Evolutionary conservation across 805 yeast species (phyloP), one percentile per base, ranked within the genome.

Genomic region (Brettanomyces sp.): DNA sequence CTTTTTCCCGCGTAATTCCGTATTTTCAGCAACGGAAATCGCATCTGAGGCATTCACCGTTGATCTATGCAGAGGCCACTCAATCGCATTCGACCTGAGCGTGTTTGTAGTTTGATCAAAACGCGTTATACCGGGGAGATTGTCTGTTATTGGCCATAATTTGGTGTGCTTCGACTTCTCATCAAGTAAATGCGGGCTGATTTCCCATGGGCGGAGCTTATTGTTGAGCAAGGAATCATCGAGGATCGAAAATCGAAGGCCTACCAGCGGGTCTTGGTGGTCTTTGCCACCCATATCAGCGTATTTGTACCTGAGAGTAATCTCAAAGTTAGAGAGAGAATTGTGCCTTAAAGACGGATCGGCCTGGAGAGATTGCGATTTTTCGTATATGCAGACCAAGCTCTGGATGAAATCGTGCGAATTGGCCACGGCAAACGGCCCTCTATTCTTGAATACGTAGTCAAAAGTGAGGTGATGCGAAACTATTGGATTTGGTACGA

Each of bases 121-220:
- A 1, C n/a, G 23, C 14, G 46, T 34, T 0, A 55, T 47, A 9
- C 58, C 47, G 40, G 41, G 43, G 3, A 57, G 45, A 44, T 52
- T 49, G 36, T 55, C 58, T 1, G 63, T 57, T 34, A 58, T 51
- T 3, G 63, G 63, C 63, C 63, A 58, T 9, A 57, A 34, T 36
- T 51, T 47, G 24, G 49, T 49, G 44, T 43, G 51, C 30, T 48
- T 47, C 9, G 56, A 45, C 41, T 52, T 56, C 37, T 49, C 33
- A 4, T 52, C 50, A 4, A 52, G 43, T n/a, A 47, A 45, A n/a
- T 36, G 33, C 4, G 52, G 24, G 33, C 56, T 52, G 35, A 52
- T 21, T 36, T 52, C 55, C 56, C 56, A 57, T 1, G 60, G 62
- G 18, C 41, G 45, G 33, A 57, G 50, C 7, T 52, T 53, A 5